Base-by-base conservation (phyloP, 257 asterid genomes). In the Dorcoceras hygrometricum region DNA sequence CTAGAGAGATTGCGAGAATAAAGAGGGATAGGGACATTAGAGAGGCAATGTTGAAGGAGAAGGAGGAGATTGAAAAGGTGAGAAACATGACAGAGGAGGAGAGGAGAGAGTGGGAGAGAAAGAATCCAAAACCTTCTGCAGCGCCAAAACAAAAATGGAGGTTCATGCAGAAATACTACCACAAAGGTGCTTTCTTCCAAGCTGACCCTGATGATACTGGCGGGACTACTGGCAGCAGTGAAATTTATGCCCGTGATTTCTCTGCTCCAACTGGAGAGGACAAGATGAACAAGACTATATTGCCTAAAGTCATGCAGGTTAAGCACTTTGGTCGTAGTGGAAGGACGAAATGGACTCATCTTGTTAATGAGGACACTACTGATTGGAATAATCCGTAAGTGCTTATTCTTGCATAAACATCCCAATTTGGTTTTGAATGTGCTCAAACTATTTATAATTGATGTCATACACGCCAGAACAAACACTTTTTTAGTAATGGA, bases 291-390 rank as follows among this genome's bases (percentile, higher is more conserved):
- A 89, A 91, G 86, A 79, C 95, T 32, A 84, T 84, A 57, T 78
- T 89, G 74, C 98, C 98, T 7, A 89, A 89, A 77, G 90, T 91
- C 72, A 91, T 91, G 98, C 98, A 91, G 82, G 98, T 91, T 72
- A 91, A 91, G 79, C 95, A 89, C 83, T 91, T 91, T 58, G 98
- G 98, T 58, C 90, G 92, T 28, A 89, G 98, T 84, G 98, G 98
- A 78, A 86, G 96, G 83, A 87, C 96, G 7, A 91, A 91, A 76
- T 91, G 98, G 96, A 89, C 96, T 50, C 96, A 91, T 82, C 96
- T 91, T 69, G 95, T 89, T 76, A 84, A 87, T 19, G 96, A 91
- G 91, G 96, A 91, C 71, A 91, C 96, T 39, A 91, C 98, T 75
- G 96, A 91, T 70, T 91, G 98, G 98, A 87, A 89, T 77, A 84